Conservation (phyloP, 2,329 filamentous ascomycete genomes). For the Aureobasidium musti region DNA sequence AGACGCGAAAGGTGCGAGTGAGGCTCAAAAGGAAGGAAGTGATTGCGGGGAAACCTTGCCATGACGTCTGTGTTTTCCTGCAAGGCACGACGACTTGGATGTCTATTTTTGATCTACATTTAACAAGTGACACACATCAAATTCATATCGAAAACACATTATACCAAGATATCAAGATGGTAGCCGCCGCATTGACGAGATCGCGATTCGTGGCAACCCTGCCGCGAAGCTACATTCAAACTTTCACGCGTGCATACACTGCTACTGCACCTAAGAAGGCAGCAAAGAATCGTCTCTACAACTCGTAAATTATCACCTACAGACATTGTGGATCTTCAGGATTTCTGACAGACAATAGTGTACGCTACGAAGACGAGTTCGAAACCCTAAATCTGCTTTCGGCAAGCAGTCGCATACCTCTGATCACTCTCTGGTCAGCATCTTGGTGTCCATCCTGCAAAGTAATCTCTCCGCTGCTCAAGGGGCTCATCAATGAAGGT, state of each 20-base stretch:
- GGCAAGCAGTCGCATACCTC: slow-evolving; percentile 47
- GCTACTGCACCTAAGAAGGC: slow-evolving; percentile 29
- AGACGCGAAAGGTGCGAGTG: neutral
- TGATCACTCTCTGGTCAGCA: slow-evolving; percentile 55
- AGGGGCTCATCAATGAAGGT: slow-evolving; percentile 48
- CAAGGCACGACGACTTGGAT: neutral
- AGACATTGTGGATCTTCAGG: no score
- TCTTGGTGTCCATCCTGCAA: slow-evolving; percentile 52
- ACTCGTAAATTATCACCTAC: slow-evolving; percentile 24
- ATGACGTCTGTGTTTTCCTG: slow-evolving; percentile 16
- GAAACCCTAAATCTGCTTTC: slow-evolving; percentile 52
- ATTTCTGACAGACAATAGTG: slow-evolving; percentile 33
- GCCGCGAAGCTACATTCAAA: slow-evolving; percentile 12
- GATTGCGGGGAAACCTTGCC: neutral
- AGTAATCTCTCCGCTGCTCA: slow-evolving; percentile 47
- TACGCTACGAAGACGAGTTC: slow-evolving; percentile 52
- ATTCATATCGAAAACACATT: neutral
- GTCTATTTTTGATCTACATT: neutral
- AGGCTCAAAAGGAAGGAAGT: slow-evolving; percentile 20
- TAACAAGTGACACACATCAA: neutral
- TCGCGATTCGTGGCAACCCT: neutral
- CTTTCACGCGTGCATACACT: slow-evolving; percentile 28
- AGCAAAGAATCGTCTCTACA: slow-evolving; percentile 32
- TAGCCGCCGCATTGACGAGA: slow-evolving; percentile 6
- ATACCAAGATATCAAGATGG: neutral